Evolutionary conservation across 169 alveolate genomes (phyloP), one percentile per base, ranked within the genome.

Genomic region (Amoebophrya sp.): DNA sequence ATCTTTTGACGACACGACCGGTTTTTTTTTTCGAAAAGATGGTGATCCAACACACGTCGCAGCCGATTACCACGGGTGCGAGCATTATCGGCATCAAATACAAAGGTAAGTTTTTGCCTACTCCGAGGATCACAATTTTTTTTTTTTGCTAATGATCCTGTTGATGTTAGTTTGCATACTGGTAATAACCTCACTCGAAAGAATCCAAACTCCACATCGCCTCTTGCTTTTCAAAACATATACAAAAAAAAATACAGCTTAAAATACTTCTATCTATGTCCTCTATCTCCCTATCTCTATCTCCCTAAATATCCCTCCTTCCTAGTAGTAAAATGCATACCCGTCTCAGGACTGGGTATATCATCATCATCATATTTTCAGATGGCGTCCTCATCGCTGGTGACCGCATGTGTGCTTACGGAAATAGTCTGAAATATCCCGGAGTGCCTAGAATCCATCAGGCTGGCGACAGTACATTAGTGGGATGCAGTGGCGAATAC

Each of bases 321-420:
- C n/a, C n/a, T n/a, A n/a, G n/a, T n/a, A n/a, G n/a, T n/a, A n/a
- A n/a, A n/a, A n/a, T n/a, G n/a, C n/a, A n/a, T n/a, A n/a, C n/a
- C n/a, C n/a, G n/a, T n/a, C n/a, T n/a, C n/a, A n/a, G n/a, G n/a
- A n/a, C n/a, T n/a, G n/a, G n/a, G n/a, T n/a, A n/a, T n/a, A n/a
- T n/a, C n/a, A n/a, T n/a, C n/a, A n/a, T n/a, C n/a, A n/a, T n/a
- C n/a, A n/a, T 47, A 12, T 47, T 6, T 18, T 26, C 83, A 65
- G 83, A 26, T 65, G 83, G 83, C 83, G 83, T 65, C 39, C 33
- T 65, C 2, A 65, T 65, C 33, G 83, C 83, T 26, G 83, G 83
- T 36, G 83, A 65, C 83, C 83, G 83, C 3, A 65, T 65, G 83
- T 65, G 83, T 18, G 83, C 83, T 29, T 65, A 65, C n/a, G 83